Conservation (phyloP, 148 eudicot genomes). For the Simmondsia chinensis region DNA sequence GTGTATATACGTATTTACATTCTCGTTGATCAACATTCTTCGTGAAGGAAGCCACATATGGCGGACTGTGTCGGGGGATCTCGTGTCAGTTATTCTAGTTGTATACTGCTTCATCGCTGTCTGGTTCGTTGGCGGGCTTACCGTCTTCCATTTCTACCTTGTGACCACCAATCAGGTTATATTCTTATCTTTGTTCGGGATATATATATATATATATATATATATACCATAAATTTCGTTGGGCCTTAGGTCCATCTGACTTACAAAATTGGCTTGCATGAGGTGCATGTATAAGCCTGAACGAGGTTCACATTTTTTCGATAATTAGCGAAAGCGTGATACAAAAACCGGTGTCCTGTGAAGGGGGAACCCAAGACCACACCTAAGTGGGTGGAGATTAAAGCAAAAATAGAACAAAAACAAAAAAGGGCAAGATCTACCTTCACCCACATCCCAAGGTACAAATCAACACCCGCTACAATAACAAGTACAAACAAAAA, state of each 20-base stretch:
- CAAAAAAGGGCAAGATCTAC: too few species aligned
- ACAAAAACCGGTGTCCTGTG: too few species aligned
- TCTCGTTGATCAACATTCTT: slow-evolving; percentile 45
- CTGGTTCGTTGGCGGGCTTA: slow-evolving; percentile 86
- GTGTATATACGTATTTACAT: slow-evolving; percentile 56
- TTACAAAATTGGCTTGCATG: background rate
- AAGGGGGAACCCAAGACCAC: too few species aligned
- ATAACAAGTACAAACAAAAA: too few species aligned
- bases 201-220: background rate
- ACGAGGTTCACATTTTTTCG: too few species aligned
- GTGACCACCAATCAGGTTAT: slow-evolving; percentile 76
- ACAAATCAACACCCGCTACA: too few species aligned
- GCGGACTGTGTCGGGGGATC: slow-evolving; percentile 34
- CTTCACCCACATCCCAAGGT: too few species aligned
- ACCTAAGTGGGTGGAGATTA: too few species aligned
- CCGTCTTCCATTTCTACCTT: slow-evolving; percentile 65
- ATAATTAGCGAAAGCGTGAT: too few species aligned
- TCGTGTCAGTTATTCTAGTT: slow-evolving; percentile 51
- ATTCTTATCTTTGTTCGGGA: slow-evolving; percentile 2
- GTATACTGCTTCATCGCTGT: slow-evolving; percentile 58
- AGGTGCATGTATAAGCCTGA: too few species aligned
- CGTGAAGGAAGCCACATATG: slow-evolving; percentile 17
- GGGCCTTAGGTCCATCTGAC: background rate
- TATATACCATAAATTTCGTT: background rate
- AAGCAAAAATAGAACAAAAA: too few species aligned